These are phyloP conservation scores for Tuber aestivum DNA, from an alignment of 495 filamentous ascomycete species.

Conservation along the genomic window DNA sequence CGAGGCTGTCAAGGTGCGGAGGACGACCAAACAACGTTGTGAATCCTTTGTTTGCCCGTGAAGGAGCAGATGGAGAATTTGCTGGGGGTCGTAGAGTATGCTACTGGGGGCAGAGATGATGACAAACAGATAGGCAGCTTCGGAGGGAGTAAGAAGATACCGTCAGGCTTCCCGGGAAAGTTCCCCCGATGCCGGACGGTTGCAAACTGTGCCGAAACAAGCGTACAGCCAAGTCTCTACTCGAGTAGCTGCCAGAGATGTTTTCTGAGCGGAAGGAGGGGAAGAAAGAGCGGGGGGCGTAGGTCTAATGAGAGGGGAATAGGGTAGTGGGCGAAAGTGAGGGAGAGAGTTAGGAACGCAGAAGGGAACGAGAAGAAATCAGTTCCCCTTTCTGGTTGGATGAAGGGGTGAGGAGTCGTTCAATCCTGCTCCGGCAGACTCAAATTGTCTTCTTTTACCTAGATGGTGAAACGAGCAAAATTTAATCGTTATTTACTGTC, in stretches of 20 bases:
- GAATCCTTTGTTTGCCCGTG: not conserved
- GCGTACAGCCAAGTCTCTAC: not conserved
- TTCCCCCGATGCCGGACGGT: not conserved
- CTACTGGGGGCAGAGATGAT: not conserved
- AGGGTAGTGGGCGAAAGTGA: constrained; percentile 11
- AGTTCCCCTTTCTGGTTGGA: constrained; percentile 2
- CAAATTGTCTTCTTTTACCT: not conserved
- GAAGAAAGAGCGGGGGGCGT: constrained; percentile 7
- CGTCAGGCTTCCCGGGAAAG: not conserved
- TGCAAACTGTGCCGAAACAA: not conserved
- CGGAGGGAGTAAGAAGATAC: not conserved
- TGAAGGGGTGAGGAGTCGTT: not conserved
- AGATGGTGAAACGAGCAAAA: not conserved
- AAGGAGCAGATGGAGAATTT: not conserved
- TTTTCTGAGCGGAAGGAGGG: not conserved
- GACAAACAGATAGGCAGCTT: not conserved
- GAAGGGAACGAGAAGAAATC: constrained; percentile 24
- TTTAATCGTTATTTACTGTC: not conserved
- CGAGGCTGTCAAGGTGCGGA: not conserved
- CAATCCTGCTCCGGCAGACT: not conserved
- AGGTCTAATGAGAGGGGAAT: constrained; percentile 13
- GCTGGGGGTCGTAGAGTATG: not conserved
- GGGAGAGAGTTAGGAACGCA: constrained; percentile 7
- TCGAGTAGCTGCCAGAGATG: not conserved
- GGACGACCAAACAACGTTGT: not conserved